Percentiles rank a stretch among this genome's conserved stretches.
phyloP scores from a whole-genome alignment of 2,329 filamentous ascomycete genomes.

The Pseudogymnoascus sp. region DNA sequence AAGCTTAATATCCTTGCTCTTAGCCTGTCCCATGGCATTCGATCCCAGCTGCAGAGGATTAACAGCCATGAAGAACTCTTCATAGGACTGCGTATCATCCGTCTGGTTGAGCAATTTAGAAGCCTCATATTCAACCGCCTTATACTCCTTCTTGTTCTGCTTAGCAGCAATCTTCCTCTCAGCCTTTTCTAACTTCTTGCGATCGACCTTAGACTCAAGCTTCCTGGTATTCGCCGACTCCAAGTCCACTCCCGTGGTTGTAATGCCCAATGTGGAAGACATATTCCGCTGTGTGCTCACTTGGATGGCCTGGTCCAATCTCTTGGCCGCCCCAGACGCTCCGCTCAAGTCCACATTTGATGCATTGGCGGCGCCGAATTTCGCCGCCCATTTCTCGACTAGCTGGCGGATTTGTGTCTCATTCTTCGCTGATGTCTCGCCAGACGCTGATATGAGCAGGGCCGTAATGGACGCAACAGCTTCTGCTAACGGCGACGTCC shows the following conservation, averaged over 20 bases:
- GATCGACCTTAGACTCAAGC: conserved; percentile 94
- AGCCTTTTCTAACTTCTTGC: conserved; percentile 98
- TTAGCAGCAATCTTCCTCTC: conserved; percentile 96
- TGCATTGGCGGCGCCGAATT: conserved; percentile 67
- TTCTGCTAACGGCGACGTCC: conserved; percentile 70
- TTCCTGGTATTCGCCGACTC: conserved; percentile 90
- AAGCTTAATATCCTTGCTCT: conserved; percentile 98
- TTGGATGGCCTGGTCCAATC: conserved; percentile 89
- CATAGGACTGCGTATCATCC: conserved; percentile 81
- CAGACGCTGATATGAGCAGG: conserved; percentile 86
- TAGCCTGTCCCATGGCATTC: conserved; percentile 57
- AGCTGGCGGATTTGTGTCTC: conserved; percentile 73
- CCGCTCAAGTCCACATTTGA: conserved; percentile 56
- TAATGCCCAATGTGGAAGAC: conserved; percentile 86
- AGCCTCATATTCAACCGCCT: conserved; percentile 96
- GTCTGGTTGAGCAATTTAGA: conserved; percentile 79
- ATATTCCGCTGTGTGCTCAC: conserved; percentile 92
- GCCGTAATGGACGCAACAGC: conserved; percentile 80
- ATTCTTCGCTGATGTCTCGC: conserved; percentile 62
- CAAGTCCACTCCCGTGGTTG: conserved; percentile 77
- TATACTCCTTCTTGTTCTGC: conserved; percentile 97
- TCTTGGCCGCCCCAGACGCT: conserved; percentile 68
- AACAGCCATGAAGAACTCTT: conserved; percentile 99
- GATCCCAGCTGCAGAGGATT: conserved; percentile 86
- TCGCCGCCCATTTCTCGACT: conserved; percentile 82